phyloP scores from a whole-genome alignment of 1,284 basidiomycete species.

The Mrakiaceae sp. region DNA sequence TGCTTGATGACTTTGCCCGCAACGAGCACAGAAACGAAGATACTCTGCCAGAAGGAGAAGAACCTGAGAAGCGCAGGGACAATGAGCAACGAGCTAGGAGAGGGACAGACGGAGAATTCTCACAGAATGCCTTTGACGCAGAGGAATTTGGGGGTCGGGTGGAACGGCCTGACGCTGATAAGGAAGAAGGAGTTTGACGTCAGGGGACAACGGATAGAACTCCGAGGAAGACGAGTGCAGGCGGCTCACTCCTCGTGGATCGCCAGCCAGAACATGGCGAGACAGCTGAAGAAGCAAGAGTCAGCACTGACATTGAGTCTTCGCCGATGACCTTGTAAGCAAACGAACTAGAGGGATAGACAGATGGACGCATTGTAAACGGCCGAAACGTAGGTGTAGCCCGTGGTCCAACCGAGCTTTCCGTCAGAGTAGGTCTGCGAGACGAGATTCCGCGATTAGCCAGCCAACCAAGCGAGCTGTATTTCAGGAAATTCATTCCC shows the following conservation, averaged over 20 bases:
- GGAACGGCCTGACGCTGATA: slow-evolving; percentile 14
- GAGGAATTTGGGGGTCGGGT: slow-evolving; percentile 83
- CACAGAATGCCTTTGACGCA: slow-evolving; percentile 88
- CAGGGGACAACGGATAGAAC: neutral
- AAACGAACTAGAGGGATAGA: slow-evolving; percentile 33
- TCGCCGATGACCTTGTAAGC: neutral
- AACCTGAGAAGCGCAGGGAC: slow-evolving; percentile 37
- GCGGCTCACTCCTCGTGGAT: slow-evolving; percentile 13
- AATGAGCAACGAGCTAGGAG: too few relatives aligned
- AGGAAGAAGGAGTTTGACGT: neutral
- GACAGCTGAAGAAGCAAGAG: slow-evolving; percentile 48
- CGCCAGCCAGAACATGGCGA: slow-evolving; percentile 83
- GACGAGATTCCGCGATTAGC: too few relatives aligned
- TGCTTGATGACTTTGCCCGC: slow-evolving; percentile 62
- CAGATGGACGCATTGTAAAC: slow-evolving; percentile 50
- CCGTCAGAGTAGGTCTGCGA: slow-evolving; percentile 72
- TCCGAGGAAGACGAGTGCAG: neutral
- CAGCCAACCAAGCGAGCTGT: too few relatives aligned
- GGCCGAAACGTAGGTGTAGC: slow-evolving; percentile 84
- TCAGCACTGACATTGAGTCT: neutral
- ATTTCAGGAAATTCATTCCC: too few relatives aligned
- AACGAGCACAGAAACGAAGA: slow-evolving; percentile 77
- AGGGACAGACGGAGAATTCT: too few relatives aligned
- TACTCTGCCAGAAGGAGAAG: slow-evolving; percentile 96
- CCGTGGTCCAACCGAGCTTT: slow-evolving; percentile 65